Evolutionary conservation across 306 rosid genomes (phyloP), one percentile per base, ranked within the genome.

Genomic region (Vigna mungo): DNA sequence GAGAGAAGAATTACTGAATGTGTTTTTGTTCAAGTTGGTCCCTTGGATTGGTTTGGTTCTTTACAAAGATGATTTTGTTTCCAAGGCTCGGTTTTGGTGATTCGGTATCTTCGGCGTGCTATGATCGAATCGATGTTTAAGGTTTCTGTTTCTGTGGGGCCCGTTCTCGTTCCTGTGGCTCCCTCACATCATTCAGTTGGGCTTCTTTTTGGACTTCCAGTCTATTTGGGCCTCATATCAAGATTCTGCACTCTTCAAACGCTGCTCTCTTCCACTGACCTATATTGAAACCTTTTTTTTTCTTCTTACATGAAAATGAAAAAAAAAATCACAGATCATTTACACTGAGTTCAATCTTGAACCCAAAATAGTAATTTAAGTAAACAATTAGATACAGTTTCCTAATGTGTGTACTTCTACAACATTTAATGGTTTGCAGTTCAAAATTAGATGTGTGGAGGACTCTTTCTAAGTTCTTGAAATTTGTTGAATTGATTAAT

Each of bases 141-240:
- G 58, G 83, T 83, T 87, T 68, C 23, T 74, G 82, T 78, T 85
- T 27, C 51, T 72, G 74, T 58, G 87, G 92, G 87, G 52, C 91
- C 85, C 77, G 14, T 41, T 49, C 14, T 4, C 12, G 16, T 46
- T 53, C 46, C 51, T 67, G 6, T 1, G 14, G 9, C 6, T 18
- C 0, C 60, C 46, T 16, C 61, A 4, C 39, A 2, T 44, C 17
- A 8, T 4, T 1, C 20, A 10, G 1, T 41, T 72, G 68, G 59
- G 77, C 78, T 73, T 78, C 21, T 62, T 9, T 44, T 32, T 64
- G 81, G 69, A 53, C 74, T 54, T 43, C 5, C 5, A 32, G 3
- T 36, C 16, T 9, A 7, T 64, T 53, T 77, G 74, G 74, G 78
- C 69, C 77, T 0, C 12, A 0, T 13, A 15, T 32, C 68, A 14